A percentile compares a stretch with the other conserved stretches of the same genome.
phyloP scores from a whole-genome alignment of 208 protist species.

The Leishmania braziliensis region DNA sequence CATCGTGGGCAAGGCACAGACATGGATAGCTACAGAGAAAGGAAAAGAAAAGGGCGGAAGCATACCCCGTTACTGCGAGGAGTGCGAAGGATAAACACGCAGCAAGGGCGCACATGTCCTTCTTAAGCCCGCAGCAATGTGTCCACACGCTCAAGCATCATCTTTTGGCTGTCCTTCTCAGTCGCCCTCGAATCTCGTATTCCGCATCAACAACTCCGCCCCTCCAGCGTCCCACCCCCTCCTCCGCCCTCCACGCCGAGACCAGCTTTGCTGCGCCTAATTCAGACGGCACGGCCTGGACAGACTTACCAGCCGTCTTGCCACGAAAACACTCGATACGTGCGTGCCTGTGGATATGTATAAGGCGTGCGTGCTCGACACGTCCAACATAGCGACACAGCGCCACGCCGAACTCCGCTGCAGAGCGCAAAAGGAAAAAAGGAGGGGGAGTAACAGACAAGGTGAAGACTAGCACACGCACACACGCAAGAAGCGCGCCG shows the following conservation, averaged over 20 bases:
- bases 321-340: neutral
- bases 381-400: too few relatives aligned
- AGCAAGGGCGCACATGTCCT: neutral
- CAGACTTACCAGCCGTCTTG: neutral
- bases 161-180: neutral
- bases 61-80: neutral
- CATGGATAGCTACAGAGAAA: conserved; percentile 9
- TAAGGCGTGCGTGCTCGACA: neutral
- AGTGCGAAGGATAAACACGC: neutral
- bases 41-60: neutral
- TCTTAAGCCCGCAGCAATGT: neutral
- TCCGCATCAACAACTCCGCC: neutral
- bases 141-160: neutral
- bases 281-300: neutral
- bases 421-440: neutral
- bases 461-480: neutral
- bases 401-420: neutral
- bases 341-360: neutral
- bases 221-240: neutral
- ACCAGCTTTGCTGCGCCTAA: neutral
- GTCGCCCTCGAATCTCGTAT: neutral
- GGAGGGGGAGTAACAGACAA: too few relatives aligned
- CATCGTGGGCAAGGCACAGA: neutral
- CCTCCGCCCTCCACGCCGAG: neutral
- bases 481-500: neutral